Percentiles rank a stretch among this genome's conserved stretches.
These are phyloP conservation scores for Prunus fruticosa DNA, from an alignment of 306 rosid genomes.

Conservation along the genomic window DNA sequence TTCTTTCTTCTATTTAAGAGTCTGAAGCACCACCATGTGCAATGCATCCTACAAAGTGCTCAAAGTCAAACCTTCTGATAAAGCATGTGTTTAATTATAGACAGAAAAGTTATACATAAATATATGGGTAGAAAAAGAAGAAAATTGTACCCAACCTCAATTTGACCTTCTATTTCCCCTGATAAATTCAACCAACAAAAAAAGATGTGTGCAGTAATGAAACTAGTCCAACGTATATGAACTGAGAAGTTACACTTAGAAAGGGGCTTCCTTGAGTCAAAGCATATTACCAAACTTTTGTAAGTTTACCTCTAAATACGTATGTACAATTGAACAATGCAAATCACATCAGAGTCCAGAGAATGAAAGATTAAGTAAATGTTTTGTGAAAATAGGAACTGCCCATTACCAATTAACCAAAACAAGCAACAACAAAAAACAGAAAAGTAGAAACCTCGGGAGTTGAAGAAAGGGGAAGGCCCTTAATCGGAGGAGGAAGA, in stretches of 20 bases:
- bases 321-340: background rate
- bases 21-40: background rate
- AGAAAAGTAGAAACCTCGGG: conserved; percentile 38
- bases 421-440: background rate
- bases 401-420: background rate
- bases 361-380: background rate
- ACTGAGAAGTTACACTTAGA: background rate
- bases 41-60: background rate
- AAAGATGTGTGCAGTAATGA: background rate
- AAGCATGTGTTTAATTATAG: background rate
- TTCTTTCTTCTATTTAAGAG: background rate
- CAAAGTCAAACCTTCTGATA: background rate
- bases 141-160: background rate
- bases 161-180: background rate
- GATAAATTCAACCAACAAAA: background rate
- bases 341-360: background rate
- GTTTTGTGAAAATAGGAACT: background rate
- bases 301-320: background rate
- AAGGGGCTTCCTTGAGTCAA: background rate
- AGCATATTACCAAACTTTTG: background rate
- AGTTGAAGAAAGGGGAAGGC: conserved; percentile 33
- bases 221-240: background rate
- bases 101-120: background rate
- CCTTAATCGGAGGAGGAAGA: conserved; percentile 35
- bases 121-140: background rate